These are phyloP conservation scores for Chlorokybus atmophyticus DNA, from an alignment of 139 green algal genomes.

Conservation along the genomic window DNA sequence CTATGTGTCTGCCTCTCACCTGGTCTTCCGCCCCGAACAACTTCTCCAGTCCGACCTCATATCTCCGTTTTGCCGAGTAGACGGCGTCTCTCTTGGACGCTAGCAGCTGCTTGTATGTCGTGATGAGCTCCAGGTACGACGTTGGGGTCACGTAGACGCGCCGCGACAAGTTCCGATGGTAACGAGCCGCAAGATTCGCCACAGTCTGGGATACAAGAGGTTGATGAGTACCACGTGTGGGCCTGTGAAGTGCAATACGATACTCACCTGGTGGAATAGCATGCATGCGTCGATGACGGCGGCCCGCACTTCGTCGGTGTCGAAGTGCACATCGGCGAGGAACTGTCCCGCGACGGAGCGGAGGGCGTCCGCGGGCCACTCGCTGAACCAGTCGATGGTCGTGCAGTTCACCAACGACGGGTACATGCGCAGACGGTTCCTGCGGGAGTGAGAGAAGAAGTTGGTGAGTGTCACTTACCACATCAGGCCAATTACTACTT, in stretches of 20 bases:
- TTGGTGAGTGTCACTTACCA: not conserved
- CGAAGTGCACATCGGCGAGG: slow-evolving; percentile 33
- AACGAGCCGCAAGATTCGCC: slow-evolving; percentile 33
- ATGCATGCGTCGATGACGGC: slow-evolving; percentile 49
- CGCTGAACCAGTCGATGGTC: slow-evolving; percentile 34
- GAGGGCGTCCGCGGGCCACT: slow-evolving; percentile 34
- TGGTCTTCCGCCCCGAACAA: slow-evolving; percentile 43
- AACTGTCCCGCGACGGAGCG: slow-evolving; percentile 27
- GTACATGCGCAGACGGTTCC: slow-evolving; percentile 18
- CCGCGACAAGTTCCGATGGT: slow-evolving; percentile 35
- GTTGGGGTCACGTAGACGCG: slow-evolving; percentile 68
- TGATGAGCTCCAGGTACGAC: slow-evolving; percentile 64
- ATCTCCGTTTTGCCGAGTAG: slow-evolving; percentile 30
- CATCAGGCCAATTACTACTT: not conserved
- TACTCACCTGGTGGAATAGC: slow-evolving; percentile 41
- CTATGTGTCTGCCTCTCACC: too few species aligned
- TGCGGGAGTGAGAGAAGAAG: not conserved
- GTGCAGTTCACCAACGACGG: slow-evolving; percentile 31
- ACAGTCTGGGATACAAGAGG: too few species aligned
- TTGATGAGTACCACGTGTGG: too few species aligned
- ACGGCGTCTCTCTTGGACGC: slow-evolving; percentile 38
- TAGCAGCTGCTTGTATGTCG: slow-evolving; percentile 52
- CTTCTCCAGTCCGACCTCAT: slow-evolving; percentile 47
- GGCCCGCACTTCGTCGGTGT: slow-evolving; percentile 18
- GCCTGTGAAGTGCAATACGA: too few species aligned